These are phyloP conservation scores for Vigna angularis DNA, from an alignment of 306 rosid species.

Conservation along the genomic window DNA sequence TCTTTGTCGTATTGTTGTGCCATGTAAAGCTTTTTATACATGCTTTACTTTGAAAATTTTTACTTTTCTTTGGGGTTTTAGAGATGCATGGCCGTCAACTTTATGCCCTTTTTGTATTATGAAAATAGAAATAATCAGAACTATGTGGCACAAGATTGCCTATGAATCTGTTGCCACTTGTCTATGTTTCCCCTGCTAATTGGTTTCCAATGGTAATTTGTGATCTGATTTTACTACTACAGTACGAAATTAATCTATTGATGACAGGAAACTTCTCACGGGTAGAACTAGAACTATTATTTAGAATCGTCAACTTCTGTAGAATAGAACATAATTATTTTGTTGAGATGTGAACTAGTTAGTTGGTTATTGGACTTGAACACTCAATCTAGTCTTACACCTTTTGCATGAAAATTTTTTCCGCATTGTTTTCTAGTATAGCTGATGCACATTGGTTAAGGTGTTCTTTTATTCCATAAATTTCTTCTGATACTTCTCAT, in stretches of 20 bases:
- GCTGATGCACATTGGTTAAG: too few species aligned
- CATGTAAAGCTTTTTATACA: slow-evolving; percentile 52
- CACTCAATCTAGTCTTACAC: too few species aligned
- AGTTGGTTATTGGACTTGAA: background rate
- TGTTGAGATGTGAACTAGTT: background rate
- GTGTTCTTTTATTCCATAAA: too few species aligned
- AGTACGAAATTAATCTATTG: background rate
- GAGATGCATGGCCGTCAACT: slow-evolving; percentile 44
- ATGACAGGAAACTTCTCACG: background rate
- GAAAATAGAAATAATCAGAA: slow-evolving; percentile 61
- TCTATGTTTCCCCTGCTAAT: background rate
- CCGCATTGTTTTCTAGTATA: too few species aligned
- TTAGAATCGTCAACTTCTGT: background rate
- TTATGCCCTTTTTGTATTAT: slow-evolving; percentile 55
- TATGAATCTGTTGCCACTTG: slow-evolving; percentile 47
- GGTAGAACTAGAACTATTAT: background rate
- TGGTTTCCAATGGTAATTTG: slow-evolving; percentile 40
- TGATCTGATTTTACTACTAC: slow-evolving; percentile 30
- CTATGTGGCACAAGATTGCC: slow-evolving; percentile 45
- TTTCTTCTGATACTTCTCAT: too few species aligned
- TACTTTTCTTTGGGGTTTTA: slow-evolving; percentile 40
- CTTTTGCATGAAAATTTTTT: too few species aligned
- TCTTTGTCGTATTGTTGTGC: slow-evolving; percentile 52
- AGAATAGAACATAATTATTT: background rate
- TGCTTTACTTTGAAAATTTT: slow-evolving; percentile 42